These are phyloP conservation scores for Phytophthora ohioensis DNA, from an alignment of 352 stramenopile genomes.

Conservation along the genomic window DNA sequence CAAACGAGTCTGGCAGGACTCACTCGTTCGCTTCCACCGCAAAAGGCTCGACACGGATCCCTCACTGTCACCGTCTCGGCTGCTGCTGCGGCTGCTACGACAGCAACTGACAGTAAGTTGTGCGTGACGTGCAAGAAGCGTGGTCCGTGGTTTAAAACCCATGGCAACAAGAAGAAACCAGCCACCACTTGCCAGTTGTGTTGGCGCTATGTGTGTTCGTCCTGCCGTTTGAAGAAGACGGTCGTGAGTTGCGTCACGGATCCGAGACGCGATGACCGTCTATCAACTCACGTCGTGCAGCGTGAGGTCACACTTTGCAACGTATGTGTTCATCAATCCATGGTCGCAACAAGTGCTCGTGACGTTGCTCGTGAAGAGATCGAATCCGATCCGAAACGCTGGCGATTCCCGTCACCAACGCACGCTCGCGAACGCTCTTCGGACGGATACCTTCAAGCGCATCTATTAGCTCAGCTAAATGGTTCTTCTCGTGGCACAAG, in stretches of 20 bases:
- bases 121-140: slow-evolving; percentile 53
- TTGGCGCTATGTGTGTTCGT: slow-evolving; percentile 57
- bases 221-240: slow-evolving; percentile 62
- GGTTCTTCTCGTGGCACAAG: slow-evolving; percentile 16
- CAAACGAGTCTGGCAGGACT: slow-evolving; percentile 31
- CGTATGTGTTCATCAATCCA: slow-evolving; percentile 49
- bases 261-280: slow-evolving; percentile 30
- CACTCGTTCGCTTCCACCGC: slow-evolving; percentile 34
- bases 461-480: slow-evolving; percentile 20
- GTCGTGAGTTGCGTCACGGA: slow-evolving; percentile 42
- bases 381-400: slow-evolving; percentile 32
- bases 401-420: slow-evolving; percentile 27
- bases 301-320: slow-evolving; percentile 51
- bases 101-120: slow-evolving; percentile 31
- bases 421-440: slow-evolving; percentile 18
- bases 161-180: slow-evolving; percentile 45
- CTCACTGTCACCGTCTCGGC: slow-evolving; percentile 40
- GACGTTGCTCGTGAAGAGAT: slow-evolving; percentile 53
- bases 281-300: slow-evolving; percentile 35
- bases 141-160: slow-evolving; percentile 34
- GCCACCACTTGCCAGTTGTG: slow-evolving; percentile 54
- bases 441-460: slow-evolving; percentile 24
- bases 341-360: slow-evolving; percentile 43
- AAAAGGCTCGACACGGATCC: slow-evolving; percentile 27
- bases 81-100: slow-evolving; percentile 27